Evolutionary conservation across 768 basidiomycete species (phyloP).

Genomic region (Amanita molliuscula): DNA sequence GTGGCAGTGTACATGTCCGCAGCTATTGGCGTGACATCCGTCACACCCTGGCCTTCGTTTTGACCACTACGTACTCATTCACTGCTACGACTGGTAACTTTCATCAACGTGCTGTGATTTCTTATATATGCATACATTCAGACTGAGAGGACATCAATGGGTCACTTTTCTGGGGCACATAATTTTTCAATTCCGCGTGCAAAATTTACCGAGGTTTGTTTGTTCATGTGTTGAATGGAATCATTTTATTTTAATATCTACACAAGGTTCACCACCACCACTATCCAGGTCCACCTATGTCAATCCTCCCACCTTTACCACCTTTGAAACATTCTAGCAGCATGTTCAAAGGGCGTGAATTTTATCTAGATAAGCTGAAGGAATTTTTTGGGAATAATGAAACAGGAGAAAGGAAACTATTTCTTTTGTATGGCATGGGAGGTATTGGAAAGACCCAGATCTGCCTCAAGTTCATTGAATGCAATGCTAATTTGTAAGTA

Average conservation of each 20-base stretch:
- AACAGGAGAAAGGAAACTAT: background rate
- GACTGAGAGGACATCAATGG: too few relatives aligned
- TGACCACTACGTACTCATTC: too few relatives aligned
- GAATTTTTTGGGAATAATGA: conserved; percentile 5
- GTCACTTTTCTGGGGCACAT: background rate
- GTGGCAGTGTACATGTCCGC: too few relatives aligned
- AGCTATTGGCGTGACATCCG: too few relatives aligned
- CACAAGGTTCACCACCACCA: background rate
- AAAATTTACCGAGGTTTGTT: background rate
- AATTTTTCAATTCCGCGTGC: background rate
- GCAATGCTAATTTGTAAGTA: too few relatives aligned
- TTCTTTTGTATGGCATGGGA: conserved; percentile 9
- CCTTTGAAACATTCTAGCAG: background rate
- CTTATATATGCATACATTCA: too few relatives aligned
- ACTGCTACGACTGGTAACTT: too few relatives aligned
- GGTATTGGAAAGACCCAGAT: conserved; percentile 5
- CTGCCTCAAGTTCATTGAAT: too few relatives aligned
- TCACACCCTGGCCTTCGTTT: too few relatives aligned
- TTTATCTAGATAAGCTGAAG: conserved; percentile 7
- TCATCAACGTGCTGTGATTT: too few relatives aligned
- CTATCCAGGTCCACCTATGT: background rate
- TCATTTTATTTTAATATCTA: background rate
- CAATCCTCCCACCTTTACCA: background rate
- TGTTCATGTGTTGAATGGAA: background rate
- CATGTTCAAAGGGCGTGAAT: conserved; percentile 4